Conservation (phyloP, 768 basidiomycete species). For the Mycena chlorophos region DNA sequence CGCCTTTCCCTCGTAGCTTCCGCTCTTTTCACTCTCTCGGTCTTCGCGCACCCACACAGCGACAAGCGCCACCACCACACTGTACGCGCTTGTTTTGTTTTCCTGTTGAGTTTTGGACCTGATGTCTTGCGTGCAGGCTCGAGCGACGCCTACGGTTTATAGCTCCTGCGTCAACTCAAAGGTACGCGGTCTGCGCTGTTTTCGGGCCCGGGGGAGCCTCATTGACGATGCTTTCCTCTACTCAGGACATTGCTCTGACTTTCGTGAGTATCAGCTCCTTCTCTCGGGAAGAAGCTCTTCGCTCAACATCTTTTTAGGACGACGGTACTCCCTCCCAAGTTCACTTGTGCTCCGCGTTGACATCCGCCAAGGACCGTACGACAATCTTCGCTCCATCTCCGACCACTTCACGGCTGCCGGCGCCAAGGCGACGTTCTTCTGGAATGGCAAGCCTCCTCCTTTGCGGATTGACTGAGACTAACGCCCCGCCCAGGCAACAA, state of each 20-base stretch:
- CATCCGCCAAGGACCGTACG: constrained; percentile 4
- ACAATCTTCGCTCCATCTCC: constrained; percentile 11
- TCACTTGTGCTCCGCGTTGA: not conserved
- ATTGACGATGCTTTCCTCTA: too few species aligned
- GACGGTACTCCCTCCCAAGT: constrained; percentile 3
- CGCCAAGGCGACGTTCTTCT: constrained; percentile 24
- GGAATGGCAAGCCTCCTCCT: constrained; percentile 20
- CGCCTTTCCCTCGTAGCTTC: not conserved
- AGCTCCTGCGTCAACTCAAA: constrained; percentile 8
- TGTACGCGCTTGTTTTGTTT: not conserved
- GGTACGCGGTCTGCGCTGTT: too few species aligned
- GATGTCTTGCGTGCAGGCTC: not conserved
- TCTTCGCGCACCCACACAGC: not conserved
- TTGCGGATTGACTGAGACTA: constrained; percentile 3
- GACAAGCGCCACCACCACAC: not conserved
- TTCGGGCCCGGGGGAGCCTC: too few species aligned
- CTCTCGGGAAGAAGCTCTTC: not conserved
- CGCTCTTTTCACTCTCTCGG: constrained; percentile 2
- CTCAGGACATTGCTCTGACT: constrained; percentile 12
- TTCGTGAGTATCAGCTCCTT: constrained; percentile 3
- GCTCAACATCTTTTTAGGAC: not conserved
- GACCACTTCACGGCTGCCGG: constrained; percentile 21
- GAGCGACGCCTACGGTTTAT: constrained; percentile 13
- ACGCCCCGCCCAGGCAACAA: not conserved
- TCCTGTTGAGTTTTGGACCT: not conserved